phyloP scores from a whole-genome alignment of 2,329 filamentous ascomycete genomes.

The Penicillium sp. region DNA sequence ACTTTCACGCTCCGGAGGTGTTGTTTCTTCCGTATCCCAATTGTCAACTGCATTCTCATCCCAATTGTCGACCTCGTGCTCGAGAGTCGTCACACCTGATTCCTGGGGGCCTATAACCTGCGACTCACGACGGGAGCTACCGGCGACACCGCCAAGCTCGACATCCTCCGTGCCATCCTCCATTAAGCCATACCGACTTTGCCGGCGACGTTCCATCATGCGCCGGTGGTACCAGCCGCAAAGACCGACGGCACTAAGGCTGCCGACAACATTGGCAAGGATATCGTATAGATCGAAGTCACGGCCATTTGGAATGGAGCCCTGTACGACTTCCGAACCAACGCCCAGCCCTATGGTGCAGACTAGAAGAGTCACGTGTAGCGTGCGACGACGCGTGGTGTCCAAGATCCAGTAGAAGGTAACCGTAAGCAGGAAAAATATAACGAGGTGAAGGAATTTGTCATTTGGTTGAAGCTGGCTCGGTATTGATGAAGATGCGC shows the following conservation, averaged over 20 bases:
- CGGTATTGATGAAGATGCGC: conserved; percentile 36
- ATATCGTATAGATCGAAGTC: conserved; percentile 79
- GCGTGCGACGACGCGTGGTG: conserved; percentile 75
- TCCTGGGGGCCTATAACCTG: conserved; percentile 54
- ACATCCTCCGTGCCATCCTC: conserved; percentile 55
- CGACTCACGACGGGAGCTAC: conserved; percentile 42
- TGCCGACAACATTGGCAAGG: conserved; percentile 79
- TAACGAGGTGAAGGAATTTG: conserved; percentile 80
- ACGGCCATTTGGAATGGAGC: conserved; percentile 67
- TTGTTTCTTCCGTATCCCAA: conserved; percentile 59
- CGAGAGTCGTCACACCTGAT: conserved; percentile 63
- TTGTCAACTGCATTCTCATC: conserved; percentile 74
- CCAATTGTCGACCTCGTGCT: conserved; percentile 88
- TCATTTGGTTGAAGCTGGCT: conserved; percentile 67
- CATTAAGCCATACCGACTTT: conserved; percentile 69
- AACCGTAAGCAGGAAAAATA: conserved; percentile 82
- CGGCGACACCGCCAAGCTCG: conserved; percentile 61
- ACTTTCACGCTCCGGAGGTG: conserved; percentile 24
- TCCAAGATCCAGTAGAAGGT: conserved; percentile 97
- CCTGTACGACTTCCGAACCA: conserved; percentile 57
- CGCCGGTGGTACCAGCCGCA: conserved; percentile 92
- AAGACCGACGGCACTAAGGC: conserved; percentile 64
- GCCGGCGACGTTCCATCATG: conserved; percentile 83
- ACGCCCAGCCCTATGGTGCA: conserved; percentile 63
- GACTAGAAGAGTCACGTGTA: conserved; percentile 76